A percentile compares a stretch with the other conserved stretches of the same genome.
phyloP scores from a whole-genome alignment of 225 moss, liverwort and hornwort species.

The Marchantia polymorpha region DNA sequence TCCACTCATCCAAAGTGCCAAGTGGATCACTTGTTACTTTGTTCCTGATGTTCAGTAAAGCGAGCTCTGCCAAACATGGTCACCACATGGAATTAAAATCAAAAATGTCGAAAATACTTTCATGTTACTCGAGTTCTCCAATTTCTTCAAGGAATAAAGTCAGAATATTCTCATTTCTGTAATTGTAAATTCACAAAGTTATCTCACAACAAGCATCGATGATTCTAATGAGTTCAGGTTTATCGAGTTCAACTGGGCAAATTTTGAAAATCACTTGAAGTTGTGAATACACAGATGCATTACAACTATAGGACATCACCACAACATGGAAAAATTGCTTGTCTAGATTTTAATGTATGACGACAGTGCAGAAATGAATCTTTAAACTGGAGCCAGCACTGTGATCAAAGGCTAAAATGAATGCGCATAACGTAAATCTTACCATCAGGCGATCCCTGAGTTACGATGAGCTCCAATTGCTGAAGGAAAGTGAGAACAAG shows the following conservation, averaged over 20 bases:
- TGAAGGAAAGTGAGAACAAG: constrained; percentile 8
- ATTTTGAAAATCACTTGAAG: too few species aligned
- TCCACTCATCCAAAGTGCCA: constrained; percentile 26
- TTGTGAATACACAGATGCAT: background rate
- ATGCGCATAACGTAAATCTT: background rate
- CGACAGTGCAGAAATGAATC: background rate
- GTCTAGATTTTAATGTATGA: background rate
- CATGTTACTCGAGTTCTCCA: too few species aligned
- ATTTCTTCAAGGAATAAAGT: too few species aligned
- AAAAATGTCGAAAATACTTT: too few species aligned
- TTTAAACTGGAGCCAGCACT: background rate
- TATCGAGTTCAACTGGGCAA: too few species aligned
- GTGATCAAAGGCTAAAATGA: background rate
- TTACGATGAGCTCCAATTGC: background rate
- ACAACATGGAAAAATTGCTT: background rate
- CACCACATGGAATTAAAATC: background rate
- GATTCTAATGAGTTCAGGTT: too few species aligned
- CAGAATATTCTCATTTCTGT: too few species aligned
- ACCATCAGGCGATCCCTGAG: constrained; percentile 17
- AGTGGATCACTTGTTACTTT: constrained; percentile 28
- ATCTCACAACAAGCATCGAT: too few species aligned
- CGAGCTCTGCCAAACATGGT: constrained; percentile 26
- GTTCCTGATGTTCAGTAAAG: constrained; percentile 23
- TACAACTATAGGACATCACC: background rate
- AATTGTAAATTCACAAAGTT: too few species aligned